A percentile compares a stretch with the other conserved stretches of the same genome.
Conservation (phyloP, 2,329 filamentous ascomycete genomes). For the Fusarium pseudonygamai region DNA sequence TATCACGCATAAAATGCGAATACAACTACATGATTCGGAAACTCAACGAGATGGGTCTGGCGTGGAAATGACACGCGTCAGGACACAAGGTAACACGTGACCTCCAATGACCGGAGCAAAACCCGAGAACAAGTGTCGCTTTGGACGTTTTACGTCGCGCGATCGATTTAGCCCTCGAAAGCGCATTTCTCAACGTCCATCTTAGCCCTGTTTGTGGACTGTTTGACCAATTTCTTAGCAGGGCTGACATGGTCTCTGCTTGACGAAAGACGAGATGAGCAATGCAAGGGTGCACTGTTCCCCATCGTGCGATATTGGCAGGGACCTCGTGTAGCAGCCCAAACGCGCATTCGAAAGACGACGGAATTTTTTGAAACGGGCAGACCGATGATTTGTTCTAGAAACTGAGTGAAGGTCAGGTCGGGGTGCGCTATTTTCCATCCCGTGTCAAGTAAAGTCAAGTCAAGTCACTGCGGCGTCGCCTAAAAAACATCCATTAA, state of each 20-base stretch:
- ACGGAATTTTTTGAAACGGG: neutral
- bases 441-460: neutral
- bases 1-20: neutral
- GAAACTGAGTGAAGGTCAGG: neutral
- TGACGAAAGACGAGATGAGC: neutral
- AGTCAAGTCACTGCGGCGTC: neutral
- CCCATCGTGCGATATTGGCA: slow-evolving; percentile 4
- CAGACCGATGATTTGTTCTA: slow-evolving; percentile 1
- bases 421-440: slow-evolving; percentile 1
- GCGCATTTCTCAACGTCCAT: neutral
- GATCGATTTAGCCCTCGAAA: neutral
- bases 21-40: neutral
- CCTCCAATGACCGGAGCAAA: neutral
- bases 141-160: neutral
- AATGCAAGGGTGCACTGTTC: neutral
- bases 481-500: neutral
- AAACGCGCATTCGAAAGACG: neutral
- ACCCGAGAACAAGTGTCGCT: neutral
- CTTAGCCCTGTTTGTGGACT: neutral
- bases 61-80: neutral
- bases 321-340: neutral
- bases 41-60: neutral
- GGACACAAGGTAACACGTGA: neutral
- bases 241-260: slow-evolving; percentile 10
- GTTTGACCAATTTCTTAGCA: neutral